phyloP scores from a whole-genome alignment of 2,329 filamentous ascomycete genomes.

The Clathrospora elynae region DNA sequence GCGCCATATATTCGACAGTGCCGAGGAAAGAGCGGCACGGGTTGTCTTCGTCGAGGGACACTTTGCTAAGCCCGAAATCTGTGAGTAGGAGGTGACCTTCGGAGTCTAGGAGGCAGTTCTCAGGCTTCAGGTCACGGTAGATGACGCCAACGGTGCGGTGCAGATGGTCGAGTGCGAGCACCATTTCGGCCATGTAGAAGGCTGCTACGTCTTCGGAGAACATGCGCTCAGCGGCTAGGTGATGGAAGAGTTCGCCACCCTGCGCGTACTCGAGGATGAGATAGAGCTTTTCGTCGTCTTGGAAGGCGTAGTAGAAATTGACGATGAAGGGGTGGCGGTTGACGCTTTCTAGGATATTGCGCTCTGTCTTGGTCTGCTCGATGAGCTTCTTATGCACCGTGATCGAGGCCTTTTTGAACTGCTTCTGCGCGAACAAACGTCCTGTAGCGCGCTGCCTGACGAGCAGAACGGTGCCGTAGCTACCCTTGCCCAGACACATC shows the following conservation, averaged over 20 bases:
- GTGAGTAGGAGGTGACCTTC: constrained; percentile 93
- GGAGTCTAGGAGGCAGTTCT: constrained; percentile 91
- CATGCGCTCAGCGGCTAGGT: constrained; percentile 91
- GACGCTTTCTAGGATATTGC: constrained; percentile 91
- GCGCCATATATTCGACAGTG: constrained; percentile 98
- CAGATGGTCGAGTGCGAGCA: constrained; percentile 89
- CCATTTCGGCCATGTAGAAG: constrained; percentile 99
- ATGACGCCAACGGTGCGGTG: constrained; percentile 92
- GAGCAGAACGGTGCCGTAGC: constrained; percentile 91
- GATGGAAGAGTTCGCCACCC: constrained; percentile 95
- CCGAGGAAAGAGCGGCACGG: constrained; percentile 89
- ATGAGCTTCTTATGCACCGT: constrained; percentile 95
- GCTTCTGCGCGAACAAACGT: constrained; percentile 93
- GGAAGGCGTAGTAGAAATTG: constrained; percentile 97
- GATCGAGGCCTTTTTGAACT: constrained; percentile 95
- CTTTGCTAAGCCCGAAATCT: constrained; percentile 96
- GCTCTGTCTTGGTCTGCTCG: constrained; percentile 97
- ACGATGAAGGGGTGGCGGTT: constrained; percentile 97
- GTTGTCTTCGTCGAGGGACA: constrained; percentile 73
- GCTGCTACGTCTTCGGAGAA: constrained; percentile 86
- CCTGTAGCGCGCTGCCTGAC: constrained; percentile 90
- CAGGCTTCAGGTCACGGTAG: constrained; percentile 95
- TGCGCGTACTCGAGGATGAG: constrained; percentile 97
- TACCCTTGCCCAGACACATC: constrained; percentile 92
- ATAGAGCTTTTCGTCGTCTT: constrained; percentile 97